Evolutionary conservation across 2,329 filamentous ascomycete species (phyloP), one percentile per base, ranked within the genome.

Genomic region (Fusarium liriodendri): DNA sequence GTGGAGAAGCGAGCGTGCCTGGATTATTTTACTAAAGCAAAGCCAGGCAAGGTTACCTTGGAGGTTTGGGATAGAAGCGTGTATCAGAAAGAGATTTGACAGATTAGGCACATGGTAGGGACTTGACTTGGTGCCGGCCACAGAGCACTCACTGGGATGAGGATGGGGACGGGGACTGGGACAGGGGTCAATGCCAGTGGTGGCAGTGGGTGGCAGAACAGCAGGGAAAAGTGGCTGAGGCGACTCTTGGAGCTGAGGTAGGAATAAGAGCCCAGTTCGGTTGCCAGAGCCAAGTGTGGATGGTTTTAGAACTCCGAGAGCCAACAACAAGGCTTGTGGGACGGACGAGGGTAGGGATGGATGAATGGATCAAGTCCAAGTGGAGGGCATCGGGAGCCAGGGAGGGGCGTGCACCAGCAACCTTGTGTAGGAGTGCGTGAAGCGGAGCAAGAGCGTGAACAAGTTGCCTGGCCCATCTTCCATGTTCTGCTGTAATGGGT

Each of bases 1-100:
- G 85, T 86, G 84, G 84, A 85, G 85, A 80, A 82, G 79, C 77
- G 70, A 80, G 72, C 78, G 79, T 77, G 78, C 82, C 81, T 83
- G 82, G 79, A 79, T 82, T 83, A 84, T 85, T 84, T 83, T 76
- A 83, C 84, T 84, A 84, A 70, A 70, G 67, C 58, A 69, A 74
- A 47, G 50, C 22, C 61, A 42, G 62, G 50, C 47, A 72, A 59
- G 54, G 64, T 40, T 66, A 65, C 71, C 60, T 66, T 74, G 50
- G 58, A 74, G 54, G 50, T 67, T 62, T 63, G 62, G 66, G 61
- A 71, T 62, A 68, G 62, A 78, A 76, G 83, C 81, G 82, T 83
- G 83, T 85, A 83, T 85, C 84, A 84, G 82, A 83, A 74, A 81
- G 80, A 83, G 82, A 84, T 76, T 72, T 72, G 76, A 77, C 75